Conservation (phyloP, 305 asterid species). For the Fraxinus albicans region DNA sequence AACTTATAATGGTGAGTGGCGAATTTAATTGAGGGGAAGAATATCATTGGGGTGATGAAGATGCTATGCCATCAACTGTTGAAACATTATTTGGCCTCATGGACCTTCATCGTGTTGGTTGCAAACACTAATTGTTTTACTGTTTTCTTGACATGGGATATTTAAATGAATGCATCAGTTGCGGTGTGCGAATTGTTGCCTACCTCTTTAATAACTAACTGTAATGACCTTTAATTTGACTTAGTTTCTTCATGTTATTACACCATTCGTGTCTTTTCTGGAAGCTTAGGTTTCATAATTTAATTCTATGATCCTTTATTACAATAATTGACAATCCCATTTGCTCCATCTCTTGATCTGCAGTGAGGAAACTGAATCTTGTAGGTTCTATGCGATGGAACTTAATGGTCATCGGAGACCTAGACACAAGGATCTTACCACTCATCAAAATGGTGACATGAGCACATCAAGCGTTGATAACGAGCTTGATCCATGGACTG, state of each 20-base stretch:
- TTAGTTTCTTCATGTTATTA: neutral
- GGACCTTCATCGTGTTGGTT: neutral
- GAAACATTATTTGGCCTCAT: neutral
- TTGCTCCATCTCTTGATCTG: slow-evolving; percentile 22
- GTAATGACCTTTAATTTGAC: neutral
- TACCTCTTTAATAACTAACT: neutral
- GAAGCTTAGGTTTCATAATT: neutral
- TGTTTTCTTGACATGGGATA: neutral
- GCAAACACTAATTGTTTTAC: neutral
- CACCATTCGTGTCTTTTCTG: neutral
- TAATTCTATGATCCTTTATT: slow-evolving; percentile 1
- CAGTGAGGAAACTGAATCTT: slow-evolving; percentile 40
- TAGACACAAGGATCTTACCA: slow-evolving; percentile 39
- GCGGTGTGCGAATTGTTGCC: neutral
- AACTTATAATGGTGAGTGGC: neutral
- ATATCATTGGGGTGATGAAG: neutral
- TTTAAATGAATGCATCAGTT: neutral
- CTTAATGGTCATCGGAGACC: slow-evolving; percentile 56
- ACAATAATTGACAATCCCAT: slow-evolving; percentile 1
- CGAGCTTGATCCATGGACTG: slow-evolving; percentile 92
- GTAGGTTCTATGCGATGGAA: slow-evolving; percentile 56
- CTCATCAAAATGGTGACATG: slow-evolving; percentile 63
- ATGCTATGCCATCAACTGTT: neutral
- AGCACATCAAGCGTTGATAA: slow-evolving; percentile 47
- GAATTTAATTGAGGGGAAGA: neutral